Conservation (phyloP, 75 land plant genomes). For the Selaginella tamariscina region DNA sequence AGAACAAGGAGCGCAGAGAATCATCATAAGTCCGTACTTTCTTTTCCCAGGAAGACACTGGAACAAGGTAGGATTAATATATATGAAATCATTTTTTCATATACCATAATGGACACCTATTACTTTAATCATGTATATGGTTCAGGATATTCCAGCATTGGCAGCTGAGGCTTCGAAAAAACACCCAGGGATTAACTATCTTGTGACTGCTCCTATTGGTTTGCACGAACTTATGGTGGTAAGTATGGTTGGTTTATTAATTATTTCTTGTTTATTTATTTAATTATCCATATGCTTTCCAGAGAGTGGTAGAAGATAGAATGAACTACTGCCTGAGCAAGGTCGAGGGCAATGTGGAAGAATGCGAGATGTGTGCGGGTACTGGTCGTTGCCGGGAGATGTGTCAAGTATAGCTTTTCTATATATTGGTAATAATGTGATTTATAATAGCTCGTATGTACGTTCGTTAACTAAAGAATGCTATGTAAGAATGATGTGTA, state of each 20-base stretch:
- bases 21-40: constrained; percentile 81
- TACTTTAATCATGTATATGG: neutral
- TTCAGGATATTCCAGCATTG: constrained; percentile 80
- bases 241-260: constrained; percentile 6
- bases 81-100: neutral
- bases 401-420: too few species aligned
- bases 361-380: constrained; percentile 47
- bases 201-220: constrained; percentile 89
- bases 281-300: constrained; percentile 12
- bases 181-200: constrained; percentile 51
- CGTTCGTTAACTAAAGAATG: too few species aligned
- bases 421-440: too few species aligned
- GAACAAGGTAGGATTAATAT: constrained; percentile 45
- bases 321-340: constrained; percentile 65
- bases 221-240: constrained; percentile 83
- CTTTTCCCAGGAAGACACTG: constrained; percentile 91
- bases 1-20: constrained; percentile 58
- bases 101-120: neutral
- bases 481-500: too few species aligned
- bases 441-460: too few species aligned
- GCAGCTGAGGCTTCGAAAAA: constrained; percentile 72
- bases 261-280: neutral
- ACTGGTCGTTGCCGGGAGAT: constrained; percentile 22
- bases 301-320: constrained; percentile 65
- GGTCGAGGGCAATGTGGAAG: constrained; percentile 48